Conservation (phyloP, 371 early-diverging fungal species). For the Circinella minor region DNA sequence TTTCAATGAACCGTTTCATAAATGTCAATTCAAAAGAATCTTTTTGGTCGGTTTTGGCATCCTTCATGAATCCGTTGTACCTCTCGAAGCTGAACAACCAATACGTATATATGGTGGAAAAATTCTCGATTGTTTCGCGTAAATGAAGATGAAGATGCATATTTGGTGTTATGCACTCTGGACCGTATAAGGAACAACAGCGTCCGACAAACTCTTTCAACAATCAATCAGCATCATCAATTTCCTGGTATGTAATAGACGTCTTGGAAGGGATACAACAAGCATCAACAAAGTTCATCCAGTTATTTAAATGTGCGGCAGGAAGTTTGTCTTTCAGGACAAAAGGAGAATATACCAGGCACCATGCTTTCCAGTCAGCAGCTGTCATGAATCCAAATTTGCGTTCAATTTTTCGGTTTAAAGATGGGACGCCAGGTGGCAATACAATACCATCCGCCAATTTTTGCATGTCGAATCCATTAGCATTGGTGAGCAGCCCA, state of each 20-base stretch:
- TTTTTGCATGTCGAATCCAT: background rate
- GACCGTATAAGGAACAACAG: background rate
- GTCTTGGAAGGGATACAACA: slow-evolving; percentile 1
- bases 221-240: background rate
- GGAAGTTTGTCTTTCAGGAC: background rate
- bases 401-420: background rate
- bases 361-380: slow-evolving; percentile 11
- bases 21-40: slow-evolving; percentile 8
- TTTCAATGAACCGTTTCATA: slow-evolving; percentile 10
- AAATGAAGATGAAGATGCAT: slow-evolving; percentile 17
- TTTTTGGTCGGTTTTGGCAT: slow-evolving; percentile 4
- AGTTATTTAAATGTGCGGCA: background rate
- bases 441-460: background rate
- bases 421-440: background rate
- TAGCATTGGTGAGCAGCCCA: background rate
- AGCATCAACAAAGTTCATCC: slow-evolving; percentile 14
- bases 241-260: background rate
- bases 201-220: background rate
- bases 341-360: background rate
- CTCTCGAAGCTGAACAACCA: slow-evolving; percentile 13
- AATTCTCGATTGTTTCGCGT: background rate
- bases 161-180: slow-evolving; percentile 1
- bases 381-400: slow-evolving; percentile 9
- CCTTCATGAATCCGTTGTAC: slow-evolving; percentile 11
- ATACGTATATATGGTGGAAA: slow-evolving; percentile 3